A percentile compares a stretch with the other conserved stretches of the same genome.
Evolutionary conservation across 371 early-diverging fungal species (phyloP).

Genomic region (Rhizopus arrhizus): DNA sequence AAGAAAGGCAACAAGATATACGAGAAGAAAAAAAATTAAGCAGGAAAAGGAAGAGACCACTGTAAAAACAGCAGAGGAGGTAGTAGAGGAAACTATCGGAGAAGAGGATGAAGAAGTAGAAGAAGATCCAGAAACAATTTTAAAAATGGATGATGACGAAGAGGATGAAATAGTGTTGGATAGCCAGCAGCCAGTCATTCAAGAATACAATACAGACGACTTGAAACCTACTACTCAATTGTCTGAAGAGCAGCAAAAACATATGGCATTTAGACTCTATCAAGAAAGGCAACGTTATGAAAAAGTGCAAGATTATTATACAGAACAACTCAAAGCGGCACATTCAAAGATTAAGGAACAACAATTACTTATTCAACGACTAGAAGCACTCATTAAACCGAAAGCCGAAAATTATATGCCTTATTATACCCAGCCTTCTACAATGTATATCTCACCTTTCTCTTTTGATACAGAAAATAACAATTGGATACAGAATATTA

Average conservation of each 20-base stretch:
- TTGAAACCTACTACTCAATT: not conserved
- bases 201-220: not conserved
- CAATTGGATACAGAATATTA: not conserved
- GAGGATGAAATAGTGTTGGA: not conserved
- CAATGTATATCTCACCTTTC: not conserved
- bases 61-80: not conserved
- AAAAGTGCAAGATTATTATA: not conserved
- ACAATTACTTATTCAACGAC: not conserved
- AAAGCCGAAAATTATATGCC: not conserved
- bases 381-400: not conserved
- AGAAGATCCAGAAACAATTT: not conserved
- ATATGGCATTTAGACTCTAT: not conserved
- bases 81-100: not conserved
- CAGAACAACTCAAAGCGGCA: not conserved
- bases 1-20: constrained; percentile 49
- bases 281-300: not conserved
- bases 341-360: not conserved
- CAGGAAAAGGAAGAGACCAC: constrained; percentile 24
- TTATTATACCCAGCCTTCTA: not conserved
- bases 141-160: not conserved
- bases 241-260: not conserved
- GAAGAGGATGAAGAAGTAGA: too few relatives aligned
- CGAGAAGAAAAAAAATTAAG: constrained; percentile 38
- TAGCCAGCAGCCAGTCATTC: not conserved
- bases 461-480: not conserved